These are phyloP conservation scores for Diaporthe citriasiana DNA, from an alignment of 2,329 filamentous ascomycete species.

Conservation along the genomic window DNA sequence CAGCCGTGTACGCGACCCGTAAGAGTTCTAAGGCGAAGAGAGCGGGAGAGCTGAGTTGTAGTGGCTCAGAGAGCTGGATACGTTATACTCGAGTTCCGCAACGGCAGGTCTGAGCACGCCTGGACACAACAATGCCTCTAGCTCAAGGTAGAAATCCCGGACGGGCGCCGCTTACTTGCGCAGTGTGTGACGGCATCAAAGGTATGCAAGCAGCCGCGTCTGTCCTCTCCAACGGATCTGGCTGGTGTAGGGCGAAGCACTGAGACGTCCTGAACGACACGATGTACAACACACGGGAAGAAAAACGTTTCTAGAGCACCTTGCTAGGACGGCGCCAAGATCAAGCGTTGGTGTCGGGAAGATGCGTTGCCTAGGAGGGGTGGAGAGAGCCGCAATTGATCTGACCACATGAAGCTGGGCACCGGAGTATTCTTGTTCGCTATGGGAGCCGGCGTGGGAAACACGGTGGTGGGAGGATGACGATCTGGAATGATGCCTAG, in stretches of 20 bases:
- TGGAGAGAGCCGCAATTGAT: slow-evolving; percentile 27
- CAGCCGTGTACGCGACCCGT: slow-evolving; percentile 35
- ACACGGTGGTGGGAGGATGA: slow-evolving; percentile 26
- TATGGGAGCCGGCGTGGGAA: slow-evolving; percentile 6
- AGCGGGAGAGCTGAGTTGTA: slow-evolving; percentile 19
- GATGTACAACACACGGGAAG: slow-evolving; percentile 45
- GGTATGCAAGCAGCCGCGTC: slow-evolving; percentile 48
- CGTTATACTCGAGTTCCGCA: slow-evolving; percentile 30
- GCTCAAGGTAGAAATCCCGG: slow-evolving; percentile 38
- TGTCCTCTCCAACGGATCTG: slow-evolving; percentile 43
- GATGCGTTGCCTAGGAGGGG: slow-evolving; percentile 31
- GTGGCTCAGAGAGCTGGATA: slow-evolving; percentile 33
- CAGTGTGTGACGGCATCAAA: slow-evolving; percentile 48
- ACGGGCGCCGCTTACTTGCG: slow-evolving; percentile 42
- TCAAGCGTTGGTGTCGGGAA: slow-evolving; percentile 37
- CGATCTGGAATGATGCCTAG: slow-evolving; percentile 30
- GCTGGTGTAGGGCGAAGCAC: slow-evolving; percentile 38
- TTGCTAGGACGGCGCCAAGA: slow-evolving; percentile 37
- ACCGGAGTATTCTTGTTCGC: slow-evolving; percentile 11
- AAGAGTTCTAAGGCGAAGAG: slow-evolving; percentile 31
- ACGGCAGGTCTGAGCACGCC: neutral
- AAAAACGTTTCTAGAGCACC: slow-evolving; percentile 42
- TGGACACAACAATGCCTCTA: slow-evolving; percentile 33
- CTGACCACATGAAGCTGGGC: slow-evolving; percentile 38
- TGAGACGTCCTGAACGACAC: slow-evolving; percentile 42